A percentile compares a stretch with the other conserved stretches of the same genome.
These are phyloP conservation scores for Pulveroboletus sp. DNA, from an alignment of 768 basidiomycete species.

Conservation along the genomic window DNA sequence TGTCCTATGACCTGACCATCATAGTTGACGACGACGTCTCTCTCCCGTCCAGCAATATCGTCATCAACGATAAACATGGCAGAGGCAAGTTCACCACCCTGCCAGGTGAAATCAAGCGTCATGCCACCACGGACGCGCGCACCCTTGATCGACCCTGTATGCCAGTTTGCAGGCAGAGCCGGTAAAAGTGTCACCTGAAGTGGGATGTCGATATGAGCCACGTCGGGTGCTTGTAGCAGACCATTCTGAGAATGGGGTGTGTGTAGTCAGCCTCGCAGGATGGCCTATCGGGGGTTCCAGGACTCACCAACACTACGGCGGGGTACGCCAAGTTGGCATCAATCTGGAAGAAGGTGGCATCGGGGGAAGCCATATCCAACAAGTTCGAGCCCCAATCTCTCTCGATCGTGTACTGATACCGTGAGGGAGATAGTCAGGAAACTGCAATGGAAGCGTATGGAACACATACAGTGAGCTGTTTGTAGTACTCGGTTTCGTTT, in stretches of 20 bases:
- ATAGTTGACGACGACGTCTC: conserved; percentile 37
- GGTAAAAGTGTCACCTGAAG: conserved; percentile 62
- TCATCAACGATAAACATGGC: conserved; percentile 39
- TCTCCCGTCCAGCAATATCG: conserved; percentile 33
- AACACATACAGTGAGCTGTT: conserved; percentile 54
- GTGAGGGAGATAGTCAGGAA: neutral
- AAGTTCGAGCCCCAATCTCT: conserved; percentile 64
- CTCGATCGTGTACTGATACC: conserved; percentile 55
- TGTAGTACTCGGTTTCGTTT: conserved; percentile 57
- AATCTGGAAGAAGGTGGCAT: conserved; percentile 66
- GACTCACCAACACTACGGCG: conserved; percentile 59
- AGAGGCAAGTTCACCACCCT: conserved; percentile 28
- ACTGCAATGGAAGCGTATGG: neutral
- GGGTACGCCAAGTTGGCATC: conserved; percentile 75
- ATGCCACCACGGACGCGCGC: conserved; percentile 67
- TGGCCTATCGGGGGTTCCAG: neutral
- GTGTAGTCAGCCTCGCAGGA: too few relatives aligned
- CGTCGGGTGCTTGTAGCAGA: conserved; percentile 66
- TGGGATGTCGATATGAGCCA: conserved; percentile 45
- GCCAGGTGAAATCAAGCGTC: conserved; percentile 53
- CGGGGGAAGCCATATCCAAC: conserved; percentile 60
- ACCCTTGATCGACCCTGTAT: conserved; percentile 56
- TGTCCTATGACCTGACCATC: conserved; percentile 32
- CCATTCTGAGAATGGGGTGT: conserved; percentile 42
- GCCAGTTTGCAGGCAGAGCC: conserved; percentile 62